Evolutionary conservation across 805 yeast species (phyloP).

Genomic region (Ogataea kodamae): DNA sequence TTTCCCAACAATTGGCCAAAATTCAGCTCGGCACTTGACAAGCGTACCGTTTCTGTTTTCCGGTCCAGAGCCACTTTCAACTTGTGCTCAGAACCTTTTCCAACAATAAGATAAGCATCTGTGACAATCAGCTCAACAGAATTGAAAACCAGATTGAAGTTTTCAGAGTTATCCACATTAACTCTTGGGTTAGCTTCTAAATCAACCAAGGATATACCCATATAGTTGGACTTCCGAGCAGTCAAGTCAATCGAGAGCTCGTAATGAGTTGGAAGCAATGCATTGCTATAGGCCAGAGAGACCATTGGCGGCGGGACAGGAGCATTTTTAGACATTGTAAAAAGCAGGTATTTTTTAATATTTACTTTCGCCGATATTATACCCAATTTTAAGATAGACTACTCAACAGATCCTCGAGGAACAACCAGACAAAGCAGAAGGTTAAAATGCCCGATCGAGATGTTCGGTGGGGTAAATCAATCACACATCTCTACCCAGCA

Average conservation of each 20-base stretch:
- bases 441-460: slow-evolving; percentile 3
- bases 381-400: too few species aligned
- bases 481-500: too few species aligned
- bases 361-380: not conserved
- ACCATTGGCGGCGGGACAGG: slow-evolving; percentile 15
- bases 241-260: slow-evolving; percentile 34
- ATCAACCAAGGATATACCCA: slow-evolving; percentile 37
- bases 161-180: slow-evolving; percentile 4
- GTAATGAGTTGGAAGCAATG: slow-evolving; percentile 37
- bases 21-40: slow-evolving; percentile 27
- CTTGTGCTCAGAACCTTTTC: slow-evolving; percentile 12
- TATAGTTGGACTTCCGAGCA: slow-evolving; percentile 44
- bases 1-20: slow-evolving; percentile 15
- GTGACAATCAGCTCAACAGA: slow-evolving; percentile 41
- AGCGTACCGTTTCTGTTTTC: slow-evolving; percentile 34
- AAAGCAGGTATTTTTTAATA: too few species aligned
- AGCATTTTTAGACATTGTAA: slow-evolving; percentile 1
- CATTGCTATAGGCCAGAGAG: slow-evolving; percentile 34
- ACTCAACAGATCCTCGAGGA: too few species aligned
- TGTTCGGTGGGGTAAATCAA: slow-evolving; percentile 8
- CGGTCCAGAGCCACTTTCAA: slow-evolving; percentile 35
- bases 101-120: slow-evolving; percentile 28
- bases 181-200: slow-evolving; percentile 27
- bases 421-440: slow-evolving; percentile 1
- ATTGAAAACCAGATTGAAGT: slow-evolving; percentile 35